Percentiles rank a stretch among this genome's conserved stretches.
phyloP scores from a whole-genome alignment of 257 asterid species.

The Echites panduratus region DNA sequence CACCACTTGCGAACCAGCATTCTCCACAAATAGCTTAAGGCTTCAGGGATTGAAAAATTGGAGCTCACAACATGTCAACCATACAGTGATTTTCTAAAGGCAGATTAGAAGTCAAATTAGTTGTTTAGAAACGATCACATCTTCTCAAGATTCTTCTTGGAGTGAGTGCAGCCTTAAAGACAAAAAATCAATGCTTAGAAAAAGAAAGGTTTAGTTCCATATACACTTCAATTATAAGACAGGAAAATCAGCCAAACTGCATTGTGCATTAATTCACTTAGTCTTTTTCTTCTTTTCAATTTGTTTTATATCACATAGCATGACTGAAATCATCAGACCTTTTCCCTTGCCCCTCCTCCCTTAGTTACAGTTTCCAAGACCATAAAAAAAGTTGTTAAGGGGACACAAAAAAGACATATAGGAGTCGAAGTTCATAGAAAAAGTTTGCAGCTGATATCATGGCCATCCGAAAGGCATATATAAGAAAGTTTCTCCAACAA shows the following conservation, averaged over 20 bases:
- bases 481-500: neutral
- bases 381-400: neutral
- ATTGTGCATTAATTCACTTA: neutral
- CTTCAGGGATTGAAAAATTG: neutral
- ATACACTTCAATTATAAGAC: neutral
- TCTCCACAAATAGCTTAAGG: slow-evolving; percentile 1
- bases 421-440: neutral
- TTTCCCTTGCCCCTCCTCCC: neutral
- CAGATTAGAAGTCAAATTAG: neutral
- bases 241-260: neutral
- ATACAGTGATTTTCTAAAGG: neutral
- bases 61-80: neutral
- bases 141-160: neutral
- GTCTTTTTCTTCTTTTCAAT: neutral
- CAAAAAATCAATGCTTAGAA: neutral
- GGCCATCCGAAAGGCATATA: neutral
- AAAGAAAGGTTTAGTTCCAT: neutral
- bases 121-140: neutral
- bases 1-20: neutral
- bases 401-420: slow-evolving; percentile 1
- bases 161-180: neutral
- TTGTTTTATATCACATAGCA: neutral
- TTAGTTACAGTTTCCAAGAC: neutral
- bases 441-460: neutral
- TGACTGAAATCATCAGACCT: neutral